phyloP scores from a whole-genome alignment of 1,284 basidiomycete species.

The Takashimella koratensis region DNA sequence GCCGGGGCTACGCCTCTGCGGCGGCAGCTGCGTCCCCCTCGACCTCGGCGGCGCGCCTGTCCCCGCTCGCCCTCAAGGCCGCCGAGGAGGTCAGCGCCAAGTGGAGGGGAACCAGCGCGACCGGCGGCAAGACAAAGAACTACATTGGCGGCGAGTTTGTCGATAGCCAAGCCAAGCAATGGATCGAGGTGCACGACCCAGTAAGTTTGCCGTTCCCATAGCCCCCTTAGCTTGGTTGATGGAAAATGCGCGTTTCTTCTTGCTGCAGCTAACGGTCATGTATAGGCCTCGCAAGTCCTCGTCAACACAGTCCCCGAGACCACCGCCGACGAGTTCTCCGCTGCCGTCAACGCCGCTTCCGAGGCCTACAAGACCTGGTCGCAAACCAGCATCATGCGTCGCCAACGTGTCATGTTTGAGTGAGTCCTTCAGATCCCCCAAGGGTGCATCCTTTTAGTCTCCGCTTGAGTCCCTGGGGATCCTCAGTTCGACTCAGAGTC shows the following conservation, averaged over 20 bases:
- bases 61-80: constrained; percentile 31
- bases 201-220: constrained; percentile 51
- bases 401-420: constrained; percentile 89
- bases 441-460: no score
- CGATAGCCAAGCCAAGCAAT: constrained; percentile 68
- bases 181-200: constrained; percentile 84
- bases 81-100: constrained; percentile 39
- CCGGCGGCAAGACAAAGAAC: constrained; percentile 80
- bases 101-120: constrained; percentile 81
- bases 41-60: constrained; percentile 13
- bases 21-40: constrained; percentile 13
- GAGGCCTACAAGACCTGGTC: constrained; percentile 89
- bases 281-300: constrained; percentile 62
- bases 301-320: constrained; percentile 88
- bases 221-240: no score
- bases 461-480: no score
- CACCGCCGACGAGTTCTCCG: constrained; percentile 73
- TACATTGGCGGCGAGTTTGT: constrained; percentile 81
- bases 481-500: no score
- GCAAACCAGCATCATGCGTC: constrained; percentile 73
- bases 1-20: constrained; percentile 25
- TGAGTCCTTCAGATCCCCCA: constrained; percentile 47
- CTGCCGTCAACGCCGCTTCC: constrained; percentile 81
- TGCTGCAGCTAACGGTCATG: no score
- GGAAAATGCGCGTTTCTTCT: no score